A percentile compares a stretch with the other conserved stretches of the same genome.
phyloP scores from a whole-genome alignment of 345 rosid genomes.

The Mallotus nudiflorus region DNA sequence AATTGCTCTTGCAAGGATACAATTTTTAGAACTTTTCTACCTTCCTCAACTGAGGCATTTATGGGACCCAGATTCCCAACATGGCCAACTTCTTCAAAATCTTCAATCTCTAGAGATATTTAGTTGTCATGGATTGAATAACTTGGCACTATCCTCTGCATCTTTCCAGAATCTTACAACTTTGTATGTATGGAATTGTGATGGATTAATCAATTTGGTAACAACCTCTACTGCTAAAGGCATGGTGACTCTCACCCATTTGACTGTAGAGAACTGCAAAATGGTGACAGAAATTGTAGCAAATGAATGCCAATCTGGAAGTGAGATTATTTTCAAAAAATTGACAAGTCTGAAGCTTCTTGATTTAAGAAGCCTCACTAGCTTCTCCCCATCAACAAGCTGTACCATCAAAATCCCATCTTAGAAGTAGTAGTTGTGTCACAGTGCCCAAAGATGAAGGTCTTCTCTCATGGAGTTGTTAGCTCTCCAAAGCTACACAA shows the following conservation, averaged over 20 bases:
- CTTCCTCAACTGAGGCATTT: background rate
- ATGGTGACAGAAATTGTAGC: too few relatives aligned
- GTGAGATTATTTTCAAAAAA: too few relatives aligned
- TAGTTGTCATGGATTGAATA: conserved; percentile 4
- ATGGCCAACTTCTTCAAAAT: background rate
- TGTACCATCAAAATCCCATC: conserved; percentile 7
- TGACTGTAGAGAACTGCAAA: conserved; percentile 18
- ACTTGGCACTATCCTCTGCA: conserved; percentile 13
- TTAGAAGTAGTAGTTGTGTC: background rate
- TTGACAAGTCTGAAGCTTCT: too few relatives aligned
- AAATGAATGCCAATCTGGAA: too few relatives aligned
- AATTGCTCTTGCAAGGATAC: too few relatives aligned
- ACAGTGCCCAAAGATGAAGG: too few relatives aligned
- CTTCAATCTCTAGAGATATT: conserved; percentile 11
- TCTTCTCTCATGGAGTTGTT: too few relatives aligned
- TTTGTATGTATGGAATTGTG: conserved; percentile 9
- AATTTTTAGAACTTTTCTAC: rapidly evolving
- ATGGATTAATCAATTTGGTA: conserved; percentile 6
- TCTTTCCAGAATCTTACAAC: conserved; percentile 18
- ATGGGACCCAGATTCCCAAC: conserved; percentile 4
- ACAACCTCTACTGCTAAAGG: conserved; percentile 17
- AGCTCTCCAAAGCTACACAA: background rate
- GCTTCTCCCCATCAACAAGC: background rate
- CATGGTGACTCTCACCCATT: conserved; percentile 9
- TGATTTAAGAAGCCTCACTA: conserved; percentile 15